phyloP scores from a whole-genome alignment of 805 yeast species.

The Starmerella gropengiesseri region DNA sequence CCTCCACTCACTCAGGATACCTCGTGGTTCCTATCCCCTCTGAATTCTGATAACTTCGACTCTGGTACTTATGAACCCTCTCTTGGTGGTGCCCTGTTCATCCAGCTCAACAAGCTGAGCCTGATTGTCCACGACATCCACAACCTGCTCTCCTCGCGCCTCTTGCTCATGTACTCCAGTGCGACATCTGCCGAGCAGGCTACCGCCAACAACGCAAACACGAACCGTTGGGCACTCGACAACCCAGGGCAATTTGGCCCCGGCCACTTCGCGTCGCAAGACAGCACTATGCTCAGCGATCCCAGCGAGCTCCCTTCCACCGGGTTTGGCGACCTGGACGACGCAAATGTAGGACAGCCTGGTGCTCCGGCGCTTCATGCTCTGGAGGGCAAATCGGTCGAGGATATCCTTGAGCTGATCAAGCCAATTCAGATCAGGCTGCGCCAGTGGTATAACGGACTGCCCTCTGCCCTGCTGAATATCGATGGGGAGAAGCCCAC shows the following conservation, averaged over 20 bases:
- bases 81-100: slow-evolving; percentile 25
- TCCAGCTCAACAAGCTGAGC: slow-evolving; percentile 29
- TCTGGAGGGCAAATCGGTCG: slow-evolving; percentile 26
- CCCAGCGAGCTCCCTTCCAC: too few species aligned
- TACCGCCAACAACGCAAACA: slow-evolving; percentile 17
- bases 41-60: slow-evolving; percentile 27
- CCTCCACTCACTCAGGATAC: slow-evolving; percentile 64
- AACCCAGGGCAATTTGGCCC: not conserved
- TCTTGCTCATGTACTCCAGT: slow-evolving; percentile 20
- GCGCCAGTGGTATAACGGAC: slow-evolving; percentile 29
- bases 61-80: slow-evolving; percentile 17
- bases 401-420: slow-evolving; percentile 59
- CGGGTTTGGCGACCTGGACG: too few species aligned
- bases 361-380: slow-evolving; percentile 34
- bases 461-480: slow-evolving; percentile 26
- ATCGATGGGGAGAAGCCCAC: slow-evolving; percentile 27
- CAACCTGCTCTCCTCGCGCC: slow-evolving; percentile 16
- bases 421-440: slow-evolving; percentile 38
- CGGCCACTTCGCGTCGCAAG: too few species aligned
- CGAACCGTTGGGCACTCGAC: not conserved
- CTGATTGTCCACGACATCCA: slow-evolving; percentile 34
- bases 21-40: slow-evolving; percentile 60
- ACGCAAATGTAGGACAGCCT: not conserved
- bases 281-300: not conserved
- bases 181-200: slow-evolving; percentile 17